Conservation (phyloP, 2,329 filamentous ascomycete genomes). For the Colletotrichum sp. region DNA sequence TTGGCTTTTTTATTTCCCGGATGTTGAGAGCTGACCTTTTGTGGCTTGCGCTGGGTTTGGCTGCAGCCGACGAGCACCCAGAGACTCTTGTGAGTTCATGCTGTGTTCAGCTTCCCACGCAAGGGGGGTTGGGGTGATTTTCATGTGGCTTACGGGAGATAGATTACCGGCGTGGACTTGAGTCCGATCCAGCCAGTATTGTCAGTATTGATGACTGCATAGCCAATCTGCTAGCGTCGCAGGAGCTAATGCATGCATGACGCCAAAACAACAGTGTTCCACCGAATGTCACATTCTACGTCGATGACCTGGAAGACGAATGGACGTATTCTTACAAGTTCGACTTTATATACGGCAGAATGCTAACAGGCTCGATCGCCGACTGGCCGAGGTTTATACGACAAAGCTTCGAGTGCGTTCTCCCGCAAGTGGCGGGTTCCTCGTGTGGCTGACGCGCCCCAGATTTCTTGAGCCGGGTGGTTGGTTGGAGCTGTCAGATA, state of each 20-base stretch:
- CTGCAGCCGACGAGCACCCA: constrained; percentile 32
- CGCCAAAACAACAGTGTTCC: constrained; percentile 37
- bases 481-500: constrained; percentile 48
- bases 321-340: constrained; percentile 44
- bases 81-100: constrained; percentile 28
- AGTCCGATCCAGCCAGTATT: constrained; percentile 45
- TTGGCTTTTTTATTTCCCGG: neutral
- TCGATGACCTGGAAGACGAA: constrained; percentile 46
- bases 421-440: neutral
- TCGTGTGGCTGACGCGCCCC: neutral
- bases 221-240: neutral
- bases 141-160: neutral
- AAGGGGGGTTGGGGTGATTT: neutral
- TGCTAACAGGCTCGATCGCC: constrained; percentile 39
- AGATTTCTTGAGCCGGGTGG: constrained; percentile 45
- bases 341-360: constrained; percentile 46
- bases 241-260: neutral
- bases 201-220: constrained; percentile 23
- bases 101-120: neutral
- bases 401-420: constrained; percentile 36
- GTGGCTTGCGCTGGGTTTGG: neutral
- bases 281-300: constrained; percentile 52
- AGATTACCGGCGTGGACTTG: constrained; percentile 45
- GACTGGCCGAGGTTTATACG: constrained; percentile 40
- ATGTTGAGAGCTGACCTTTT: neutral